These are phyloP conservation scores for Phylloporus sp. DNA, from an alignment of 768 basidiomycete species.

Conservation along the genomic window DNA sequence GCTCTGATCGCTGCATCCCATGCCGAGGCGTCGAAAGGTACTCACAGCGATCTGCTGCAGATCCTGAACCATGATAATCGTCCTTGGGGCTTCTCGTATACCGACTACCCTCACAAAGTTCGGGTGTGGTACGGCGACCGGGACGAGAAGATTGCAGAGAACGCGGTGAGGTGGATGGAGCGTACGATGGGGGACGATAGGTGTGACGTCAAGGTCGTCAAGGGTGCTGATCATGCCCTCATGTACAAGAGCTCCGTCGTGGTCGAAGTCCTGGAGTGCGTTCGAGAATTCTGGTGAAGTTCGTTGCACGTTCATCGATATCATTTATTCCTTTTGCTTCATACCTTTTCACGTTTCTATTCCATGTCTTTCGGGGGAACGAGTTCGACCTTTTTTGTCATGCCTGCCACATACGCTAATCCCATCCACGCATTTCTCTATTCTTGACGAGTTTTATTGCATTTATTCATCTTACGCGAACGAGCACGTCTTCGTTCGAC, in stretches of 20 bases:
- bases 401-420: conserved; percentile 5
- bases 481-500: conserved; percentile 13
- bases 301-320: conserved; percentile 1
- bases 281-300: conserved; percentile 51
- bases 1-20: conserved; percentile 93
- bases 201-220: conserved; percentile 77
- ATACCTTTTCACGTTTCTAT: conserved; percentile 12
- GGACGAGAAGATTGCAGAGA: conserved; percentile 91
- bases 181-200: conserved; percentile 68
- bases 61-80: conserved; percentile 88
- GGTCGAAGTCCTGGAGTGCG: conserved; percentile 74
- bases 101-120: conserved; percentile 68
- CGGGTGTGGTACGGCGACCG: conserved; percentile 90
- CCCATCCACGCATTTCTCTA: conserved; percentile 1
- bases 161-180: conserved; percentile 91
- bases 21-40: conserved; percentile 88
- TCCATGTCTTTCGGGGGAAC: conserved; percentile 15
- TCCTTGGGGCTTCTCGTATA: conserved; percentile 88
- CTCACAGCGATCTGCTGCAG: conserved; percentile 84
- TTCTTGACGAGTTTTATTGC: conserved; percentile 10
- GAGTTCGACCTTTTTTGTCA: conserved; percentile 2
- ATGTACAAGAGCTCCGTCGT: conserved; percentile 91
- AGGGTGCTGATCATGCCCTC: conserved; percentile 85
- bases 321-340: conserved; percentile 14
- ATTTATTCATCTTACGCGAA: conserved; percentile 19